These are phyloP conservation scores for Leersia perrieri DNA, from an alignment of 176 grass and related monocot genomes.

Conservation along the genomic window DNA sequence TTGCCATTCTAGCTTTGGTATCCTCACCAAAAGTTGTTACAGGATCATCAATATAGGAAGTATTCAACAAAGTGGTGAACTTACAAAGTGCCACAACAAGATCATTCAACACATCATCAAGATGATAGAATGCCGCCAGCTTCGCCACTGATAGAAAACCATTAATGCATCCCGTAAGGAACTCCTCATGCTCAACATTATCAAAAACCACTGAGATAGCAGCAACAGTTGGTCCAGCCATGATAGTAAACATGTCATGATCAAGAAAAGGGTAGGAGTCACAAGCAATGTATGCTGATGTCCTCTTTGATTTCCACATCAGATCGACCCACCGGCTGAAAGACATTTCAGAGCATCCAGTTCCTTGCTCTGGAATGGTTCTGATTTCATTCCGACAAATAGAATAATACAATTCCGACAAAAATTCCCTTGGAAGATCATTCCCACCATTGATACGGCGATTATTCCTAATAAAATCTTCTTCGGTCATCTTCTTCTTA, in stretches of 20 bases:
- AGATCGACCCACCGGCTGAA: conserved; percentile 91
- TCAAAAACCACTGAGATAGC: conserved; percentile 97
- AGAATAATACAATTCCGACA: conserved; percentile 78
- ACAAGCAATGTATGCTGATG: conserved; percentile 74
- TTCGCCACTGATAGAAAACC: conserved; percentile 88
- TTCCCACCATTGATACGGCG: conserved; percentile 86
- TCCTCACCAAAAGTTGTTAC: conserved; percentile 87
- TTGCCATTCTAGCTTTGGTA: conserved; percentile 89
- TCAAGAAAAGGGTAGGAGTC: conserved; percentile 72
- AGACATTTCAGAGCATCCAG: conserved; percentile 89
- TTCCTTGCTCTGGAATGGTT: conserved; percentile 81
- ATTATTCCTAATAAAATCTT: conserved; percentile 97
- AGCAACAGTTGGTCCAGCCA: conserved; percentile 83
- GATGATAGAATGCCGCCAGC: conserved; percentile 81
- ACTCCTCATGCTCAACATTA: conserved; percentile 75
- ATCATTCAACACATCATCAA: conserved; percentile 88
- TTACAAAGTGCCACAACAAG: conserved; percentile 91
- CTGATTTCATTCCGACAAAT: conserved; percentile 94
- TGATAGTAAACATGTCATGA: conserved; percentile 87
- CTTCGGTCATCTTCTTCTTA: conserved; percentile 99
- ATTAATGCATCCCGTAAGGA: conserved; percentile 73
- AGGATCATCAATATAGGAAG: conserved; percentile 67
- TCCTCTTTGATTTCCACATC: conserved; percentile 78
- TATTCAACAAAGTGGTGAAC: conserved; percentile 75
- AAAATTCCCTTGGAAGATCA: conserved; percentile 85